A percentile compares a stretch with the other conserved stretches of the same genome.
These are phyloP conservation scores for Lactifluus piperatus DNA, from an alignment of 768 basidiomycete genomes.

Conservation along the genomic window DNA sequence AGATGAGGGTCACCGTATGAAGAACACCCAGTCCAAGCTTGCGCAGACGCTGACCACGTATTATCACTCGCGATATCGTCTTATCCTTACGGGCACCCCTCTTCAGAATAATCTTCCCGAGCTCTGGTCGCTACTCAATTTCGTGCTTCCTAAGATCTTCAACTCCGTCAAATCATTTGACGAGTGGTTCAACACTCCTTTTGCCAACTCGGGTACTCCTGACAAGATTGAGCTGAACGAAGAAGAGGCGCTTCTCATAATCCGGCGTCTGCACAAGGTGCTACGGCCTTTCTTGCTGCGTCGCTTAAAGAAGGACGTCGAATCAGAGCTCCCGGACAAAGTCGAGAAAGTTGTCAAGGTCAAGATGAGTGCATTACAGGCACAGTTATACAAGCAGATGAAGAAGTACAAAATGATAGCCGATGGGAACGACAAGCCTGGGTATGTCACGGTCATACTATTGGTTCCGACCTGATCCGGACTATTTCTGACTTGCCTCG, in stretches of 20 bases:
- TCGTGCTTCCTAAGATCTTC: conserved; percentile 91
- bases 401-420: conserved; percentile 98
- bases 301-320: conserved; percentile 92
- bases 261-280: conserved; percentile 93
- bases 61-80: conserved; percentile 87
- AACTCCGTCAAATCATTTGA: conserved; percentile 99
- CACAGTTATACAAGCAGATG: conserved; percentile 93
- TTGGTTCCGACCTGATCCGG: background rate
- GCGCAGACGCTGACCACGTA: conserved; percentile 84
- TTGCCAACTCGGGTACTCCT: conserved; percentile 93
- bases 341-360: conserved; percentile 98
- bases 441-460: conserved; percentile 41
- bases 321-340: conserved; percentile 92
- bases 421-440: conserved; percentile 64
- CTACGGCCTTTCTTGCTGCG: conserved; percentile 89
- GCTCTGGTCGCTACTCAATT: conserved; percentile 92
- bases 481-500: background rate
- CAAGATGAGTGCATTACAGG: conserved; percentile 87
- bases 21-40: conserved; percentile 87
- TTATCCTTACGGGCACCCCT: conserved; percentile 93
- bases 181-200: conserved; percentile 99
- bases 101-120: conserved; percentile 96
- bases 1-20: conserved; percentile 98
- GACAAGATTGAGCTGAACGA: conserved; percentile 99
- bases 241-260: conserved; percentile 97